Evolutionary conservation across 148 eudicot genomes (phyloP).

Genomic region (Rhododendron griersonianum): DNA sequence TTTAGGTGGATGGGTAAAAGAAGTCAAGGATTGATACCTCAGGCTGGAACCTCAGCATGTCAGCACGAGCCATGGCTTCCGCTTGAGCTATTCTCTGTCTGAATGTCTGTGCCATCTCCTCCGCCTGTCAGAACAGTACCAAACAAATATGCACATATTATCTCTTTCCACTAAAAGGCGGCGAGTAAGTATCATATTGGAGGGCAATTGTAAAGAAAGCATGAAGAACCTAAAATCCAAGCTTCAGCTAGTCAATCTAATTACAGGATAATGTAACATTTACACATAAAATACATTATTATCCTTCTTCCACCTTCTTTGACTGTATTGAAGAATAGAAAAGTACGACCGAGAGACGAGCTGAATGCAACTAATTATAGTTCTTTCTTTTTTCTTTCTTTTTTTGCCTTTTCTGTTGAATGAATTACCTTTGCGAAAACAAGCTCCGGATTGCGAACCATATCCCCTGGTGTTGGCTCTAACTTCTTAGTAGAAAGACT

Average conservation of each 20-base stretch:
- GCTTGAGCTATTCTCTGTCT: conserved; percentile 99
- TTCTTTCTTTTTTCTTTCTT: no score
- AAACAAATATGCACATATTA: background rate
- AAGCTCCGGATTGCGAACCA: conserved; percentile 95
- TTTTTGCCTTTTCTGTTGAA: background rate
- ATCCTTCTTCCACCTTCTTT: background rate
- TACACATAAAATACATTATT: background rate
- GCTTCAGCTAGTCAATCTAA: background rate
- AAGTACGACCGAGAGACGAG: background rate
- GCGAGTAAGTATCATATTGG: background rate
- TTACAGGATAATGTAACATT: background rate
- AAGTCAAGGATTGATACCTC: conserved; percentile 50
- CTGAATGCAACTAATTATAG: background rate
- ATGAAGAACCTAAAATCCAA: background rate
- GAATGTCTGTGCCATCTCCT: conserved; percentile 99
- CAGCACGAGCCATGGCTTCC: conserved; percentile 99
- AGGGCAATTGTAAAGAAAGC: background rate
- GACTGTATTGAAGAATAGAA: background rate
- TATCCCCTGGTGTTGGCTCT: conserved; percentile 98
- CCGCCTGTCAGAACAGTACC: conserved; percentile 54
- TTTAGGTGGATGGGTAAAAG: background rate
- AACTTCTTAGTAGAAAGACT: conserved; percentile 97
- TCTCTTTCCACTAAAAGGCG: background rate
- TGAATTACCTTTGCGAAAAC: conserved; percentile 89
- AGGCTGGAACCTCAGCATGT: conserved; percentile 98